Percentiles rank a stretch among this genome's conserved stretches.
Evolutionary conservation across 495 filamentous ascomycete species (phyloP).

Genomic region (Penicillium arizonense): DNA sequence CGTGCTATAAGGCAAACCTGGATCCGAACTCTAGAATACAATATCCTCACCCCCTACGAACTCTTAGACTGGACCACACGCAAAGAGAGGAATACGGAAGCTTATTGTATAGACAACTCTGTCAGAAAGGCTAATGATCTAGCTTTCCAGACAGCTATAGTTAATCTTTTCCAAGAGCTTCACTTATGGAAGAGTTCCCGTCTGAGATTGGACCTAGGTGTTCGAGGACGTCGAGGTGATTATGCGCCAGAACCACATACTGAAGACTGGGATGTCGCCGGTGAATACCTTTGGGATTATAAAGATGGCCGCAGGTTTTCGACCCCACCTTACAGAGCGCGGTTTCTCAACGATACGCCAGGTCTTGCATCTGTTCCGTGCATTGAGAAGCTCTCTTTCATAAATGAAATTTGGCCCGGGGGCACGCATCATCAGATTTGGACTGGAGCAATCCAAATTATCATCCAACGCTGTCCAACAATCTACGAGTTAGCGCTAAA

Average conservation of each 20-base stretch:
- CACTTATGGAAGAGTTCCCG: background rate
- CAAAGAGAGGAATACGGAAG: background rate
- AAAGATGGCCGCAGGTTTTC: background rate
- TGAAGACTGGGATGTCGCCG: background rate
- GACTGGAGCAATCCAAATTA: background rate
- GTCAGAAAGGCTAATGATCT: background rate
- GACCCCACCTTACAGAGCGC: background rate
- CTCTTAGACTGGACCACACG: background rate
- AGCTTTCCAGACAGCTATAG: background rate
- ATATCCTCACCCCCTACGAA: background rate
- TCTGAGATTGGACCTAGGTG: background rate
- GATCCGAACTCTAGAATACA: background rate
- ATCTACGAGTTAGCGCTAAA: background rate
- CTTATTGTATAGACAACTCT: background rate
- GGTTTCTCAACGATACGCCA: background rate
- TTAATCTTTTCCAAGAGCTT: background rate
- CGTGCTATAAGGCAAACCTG: background rate
- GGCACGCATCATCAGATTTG: background rate
- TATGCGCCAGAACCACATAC: background rate
- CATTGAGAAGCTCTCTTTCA: background rate
- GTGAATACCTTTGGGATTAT: background rate
- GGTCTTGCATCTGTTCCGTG: background rate
- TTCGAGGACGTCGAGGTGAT: background rate
- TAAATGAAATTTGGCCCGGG: background rate
- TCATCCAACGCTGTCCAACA: background rate